Conservation (phyloP, 805 yeast genomes). For the Kluyveromyces lactis region DNA sequence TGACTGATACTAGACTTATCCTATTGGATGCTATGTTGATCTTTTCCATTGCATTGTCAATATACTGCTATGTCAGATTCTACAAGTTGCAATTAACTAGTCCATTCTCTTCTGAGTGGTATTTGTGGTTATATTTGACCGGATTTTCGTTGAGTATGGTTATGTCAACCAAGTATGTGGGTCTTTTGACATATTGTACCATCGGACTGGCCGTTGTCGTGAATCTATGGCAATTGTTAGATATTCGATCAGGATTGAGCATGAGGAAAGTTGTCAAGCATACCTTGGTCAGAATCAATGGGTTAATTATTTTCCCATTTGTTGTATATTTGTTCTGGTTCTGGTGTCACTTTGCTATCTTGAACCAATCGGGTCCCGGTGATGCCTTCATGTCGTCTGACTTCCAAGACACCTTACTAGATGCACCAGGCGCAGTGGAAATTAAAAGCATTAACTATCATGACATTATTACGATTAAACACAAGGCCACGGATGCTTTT, state of each 20-base stretch:
- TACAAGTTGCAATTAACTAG: slow-evolving; percentile 51
- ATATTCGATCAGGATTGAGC: slow-evolving; percentile 57
- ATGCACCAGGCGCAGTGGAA: slow-evolving; percentile 64
- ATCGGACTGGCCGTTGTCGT: slow-evolving; percentile 79
- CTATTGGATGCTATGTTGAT: slow-evolving; percentile 85
- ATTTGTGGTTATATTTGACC: slow-evolving; percentile 76
- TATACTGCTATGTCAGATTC: slow-evolving; percentile 73
- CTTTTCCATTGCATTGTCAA: slow-evolving; percentile 71
- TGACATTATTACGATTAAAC: slow-evolving; percentile 71
- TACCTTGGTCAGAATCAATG: slow-evolving; percentile 61
- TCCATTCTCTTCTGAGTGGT: slow-evolving; percentile 73
- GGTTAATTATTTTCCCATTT: slow-evolving; percentile 74
- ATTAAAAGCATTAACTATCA: slow-evolving; percentile 66
- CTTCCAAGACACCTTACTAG: slow-evolving; percentile 87
- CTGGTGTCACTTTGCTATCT: slow-evolving; percentile 77
- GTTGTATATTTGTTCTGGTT: slow-evolving; percentile 81
- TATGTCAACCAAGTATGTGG: slow-evolving; percentile 93
- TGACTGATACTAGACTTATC: slow-evolving; percentile 83
- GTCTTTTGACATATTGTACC: slow-evolving; percentile 81
- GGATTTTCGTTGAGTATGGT: slow-evolving; percentile 87
- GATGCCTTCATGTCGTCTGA: slow-evolving; percentile 91
- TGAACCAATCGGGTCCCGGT: slow-evolving; percentile 89
- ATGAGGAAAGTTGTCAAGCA: slow-evolving; percentile 54
- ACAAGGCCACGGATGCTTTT: slow-evolving; percentile 68
- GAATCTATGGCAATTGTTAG: slow-evolving; percentile 85